Base-by-base conservation (phyloP, 2,329 filamentous ascomycete genomes). In the Ilyonectria sp. region DNA sequence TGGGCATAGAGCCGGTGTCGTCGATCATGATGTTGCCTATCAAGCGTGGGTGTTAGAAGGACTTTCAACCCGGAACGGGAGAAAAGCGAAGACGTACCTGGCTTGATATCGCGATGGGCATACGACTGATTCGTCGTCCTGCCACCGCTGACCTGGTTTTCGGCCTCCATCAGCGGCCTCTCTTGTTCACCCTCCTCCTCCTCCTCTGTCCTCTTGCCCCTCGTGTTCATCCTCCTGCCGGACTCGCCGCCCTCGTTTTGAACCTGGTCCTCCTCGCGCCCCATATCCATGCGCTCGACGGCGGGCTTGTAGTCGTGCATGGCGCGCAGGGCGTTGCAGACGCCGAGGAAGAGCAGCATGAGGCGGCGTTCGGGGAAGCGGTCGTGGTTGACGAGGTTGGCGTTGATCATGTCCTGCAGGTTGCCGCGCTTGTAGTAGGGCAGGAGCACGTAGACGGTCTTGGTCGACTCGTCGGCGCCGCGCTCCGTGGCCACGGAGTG, bases 341-440 rank as follows among this genome's bases (percentile, higher is more conserved):
- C 94, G 17, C 96, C 96, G 47, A 98, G 84, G 80, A 99, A 98
- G 67, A 99, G 82, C 65, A 91, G 86, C 94, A 98, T 95, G 69
- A 99, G 85, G 75, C 92, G 88, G 79, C 91, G 89, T 84, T 98
- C 95, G 1, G 95, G 94, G 76, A 99, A 98, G 58, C 87, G 88
- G 43, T 93, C 93, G 79, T 97, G 94, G 81, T 98, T 98, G 81
- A 99, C 95, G 61, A 98, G 86, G 82, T 99, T 99, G 71, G 96
- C 95, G 81, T 99, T 99, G 86, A 99, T 98, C 79, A 97, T 92
- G 82, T 99, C 96, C 83, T 99, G 96, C 43, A 99, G 87, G 81
- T 99, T 99, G 15, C 96, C 96, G 72, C 95, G 88, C 75, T 94
- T 88, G 84, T 98, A 99, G 85, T 98, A 99, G 13, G 96, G 96